Evolutionary conservation across 768 basidiomycete species (phyloP), one percentile per base, ranked within the genome.

Genomic region (Mycena capillaripes): DNA sequence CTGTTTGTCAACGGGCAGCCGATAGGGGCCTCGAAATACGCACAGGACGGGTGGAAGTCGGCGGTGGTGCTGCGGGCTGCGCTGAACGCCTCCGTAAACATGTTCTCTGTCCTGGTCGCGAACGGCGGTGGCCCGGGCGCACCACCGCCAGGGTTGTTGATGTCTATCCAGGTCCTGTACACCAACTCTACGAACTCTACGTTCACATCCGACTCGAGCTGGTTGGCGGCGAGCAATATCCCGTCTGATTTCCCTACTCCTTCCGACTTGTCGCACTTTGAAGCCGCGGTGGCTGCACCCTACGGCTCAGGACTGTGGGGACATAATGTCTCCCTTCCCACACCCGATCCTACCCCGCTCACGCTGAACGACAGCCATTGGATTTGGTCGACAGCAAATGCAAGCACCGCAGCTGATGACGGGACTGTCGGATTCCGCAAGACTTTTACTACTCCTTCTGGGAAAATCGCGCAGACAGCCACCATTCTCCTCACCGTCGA

Each of bases 1-100:
- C 34, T 73, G 10, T 73, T 61, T 61, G 53, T 73, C 12, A 73
- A 73, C 32, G 72, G 72, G 0, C 66, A 73, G n/a, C 66, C 72
- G 30, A 69, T 73, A 17, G 66, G 61, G 7, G 34, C 32, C 25
- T 72, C 71, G 4, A 29, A 40, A 3, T 12, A 38, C 27, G 32
- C 8, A 6, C 32, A 60, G 29, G 60, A 68, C 27, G 59, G 50
- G 19, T 73, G 72, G 72, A 50, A 59, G 55, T 40, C 61, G 2
- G 66, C 66, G 17, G 60, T 57, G 11, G 53, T 68, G 19, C 38
- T 72, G 14, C 32, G 44, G 16, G 66, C 71, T 0, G 55, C 30
- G 17, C 36, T 73, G n/a, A 69, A 73, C 25, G 46, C 44, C 27
- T 38, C 60, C 17, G 17, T 1, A 29, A 73, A 73, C 66, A 30